phyloP scores from a whole-genome alignment of 305 asterid species.

The Fraxinus xanthoxyloides region DNA sequence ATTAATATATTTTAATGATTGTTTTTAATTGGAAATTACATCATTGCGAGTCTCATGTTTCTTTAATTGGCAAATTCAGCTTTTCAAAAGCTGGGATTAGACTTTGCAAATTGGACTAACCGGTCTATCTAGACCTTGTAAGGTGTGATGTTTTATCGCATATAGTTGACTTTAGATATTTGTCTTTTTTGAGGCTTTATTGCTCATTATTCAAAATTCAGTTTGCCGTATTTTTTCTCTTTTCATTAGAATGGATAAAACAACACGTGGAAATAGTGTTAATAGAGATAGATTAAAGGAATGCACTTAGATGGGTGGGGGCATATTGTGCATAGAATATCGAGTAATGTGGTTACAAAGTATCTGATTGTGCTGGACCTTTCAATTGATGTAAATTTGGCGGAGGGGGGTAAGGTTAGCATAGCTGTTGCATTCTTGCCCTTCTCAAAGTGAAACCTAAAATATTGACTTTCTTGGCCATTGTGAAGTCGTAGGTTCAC shows the following conservation, averaged over 20 bases:
- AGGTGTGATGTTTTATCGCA: conserved; percentile 45
- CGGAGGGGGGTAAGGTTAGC: not conserved
- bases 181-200: conserved; percentile 17
- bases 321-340: not conserved
- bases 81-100: conserved; percentile 88
- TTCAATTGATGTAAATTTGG: not conserved
- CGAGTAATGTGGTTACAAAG: not conserved
- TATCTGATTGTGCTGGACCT: not conserved
- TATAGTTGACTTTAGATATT: not conserved
- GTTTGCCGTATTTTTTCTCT: not conserved
- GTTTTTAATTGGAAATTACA: not conserved
- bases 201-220: not conserved
- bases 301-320: not conserved
- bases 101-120: conserved; percentile 97
- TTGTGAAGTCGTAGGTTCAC: not conserved
- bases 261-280: not conserved
- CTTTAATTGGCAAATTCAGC: conserved; percentile 55
- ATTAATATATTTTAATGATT: not conserved
- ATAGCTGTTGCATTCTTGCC: not conserved
- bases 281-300: not conserved
- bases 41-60: conserved; percentile 15
- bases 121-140: conserved; percentile 82
- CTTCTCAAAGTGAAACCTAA: not conserved
- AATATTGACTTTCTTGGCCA: not conserved
- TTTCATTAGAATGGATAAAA: not conserved